Percentiles rank a stretch among this genome's conserved stretches.
These are phyloP conservation scores for Coleophoma eucalyptorum DNA, from an alignment of 2,329 filamentous ascomycete species.

Conservation along the genomic window DNA sequence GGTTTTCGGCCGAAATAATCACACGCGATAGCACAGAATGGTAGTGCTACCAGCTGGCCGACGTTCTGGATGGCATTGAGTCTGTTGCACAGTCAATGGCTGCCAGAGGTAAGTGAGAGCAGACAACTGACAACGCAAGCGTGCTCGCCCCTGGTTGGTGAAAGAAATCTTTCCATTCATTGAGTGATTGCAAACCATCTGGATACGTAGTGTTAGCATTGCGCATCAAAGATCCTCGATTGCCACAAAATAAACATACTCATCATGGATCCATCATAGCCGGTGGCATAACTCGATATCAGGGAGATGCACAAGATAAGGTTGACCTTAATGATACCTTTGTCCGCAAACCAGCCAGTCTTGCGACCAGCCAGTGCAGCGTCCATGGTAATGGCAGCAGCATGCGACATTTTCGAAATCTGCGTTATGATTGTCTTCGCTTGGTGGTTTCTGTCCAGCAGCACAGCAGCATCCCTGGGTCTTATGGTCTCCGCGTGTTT, in stretches of 20 bases:
- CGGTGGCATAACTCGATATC: constrained; percentile 22
- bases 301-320: constrained; percentile 16
- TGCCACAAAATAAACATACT: constrained; percentile 1
- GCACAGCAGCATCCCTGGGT: not conserved
- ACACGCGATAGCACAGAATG: constrained; percentile 16
- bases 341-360: constrained; percentile 16
- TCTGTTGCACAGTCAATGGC: constrained; percentile 1
- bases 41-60: constrained; percentile 18
- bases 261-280: constrained; percentile 19
- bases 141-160: constrained; percentile 22
- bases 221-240: not conserved
- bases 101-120: too few species aligned
- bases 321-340: constrained; percentile 20
- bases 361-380: constrained; percentile 10
- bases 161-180: constrained; percentile 38
- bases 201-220: not conserved
- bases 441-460: not conserved
- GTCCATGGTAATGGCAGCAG: constrained; percentile 12
- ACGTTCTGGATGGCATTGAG: constrained; percentile 23
- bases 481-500: not conserved
- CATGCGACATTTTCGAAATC: not conserved
- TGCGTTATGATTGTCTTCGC: too few species aligned
- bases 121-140: constrained; percentile 5
- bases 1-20: constrained; percentile 15
- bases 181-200: constrained; percentile 39